These are phyloP conservation scores for Hypoxylon rubiginosum DNA, from an alignment of 2,329 filamentous ascomycete genomes.

Conservation along the genomic window DNA sequence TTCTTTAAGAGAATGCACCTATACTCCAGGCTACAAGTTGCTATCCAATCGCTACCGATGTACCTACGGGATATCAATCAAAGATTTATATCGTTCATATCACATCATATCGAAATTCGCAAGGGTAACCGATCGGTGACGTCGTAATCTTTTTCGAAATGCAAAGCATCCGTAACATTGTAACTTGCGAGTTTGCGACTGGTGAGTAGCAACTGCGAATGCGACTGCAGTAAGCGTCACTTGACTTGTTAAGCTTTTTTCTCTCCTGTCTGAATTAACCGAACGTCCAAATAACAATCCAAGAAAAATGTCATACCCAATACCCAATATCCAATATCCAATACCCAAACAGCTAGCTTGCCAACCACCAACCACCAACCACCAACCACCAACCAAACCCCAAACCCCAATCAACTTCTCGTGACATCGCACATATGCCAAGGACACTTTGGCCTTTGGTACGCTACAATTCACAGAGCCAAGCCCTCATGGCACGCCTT, in stretches of 20 bases:
- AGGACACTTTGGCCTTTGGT: slow-evolving; percentile 33
- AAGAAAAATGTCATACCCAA: slow-evolving; percentile 22
- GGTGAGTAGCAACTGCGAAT: slow-evolving; percentile 14
- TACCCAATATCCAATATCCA: too few species aligned
- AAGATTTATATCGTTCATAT: slow-evolving; percentile 7
- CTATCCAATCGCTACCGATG: neutral
- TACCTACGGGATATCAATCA: neutral
- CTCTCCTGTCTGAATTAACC: slow-evolving; percentile 25
- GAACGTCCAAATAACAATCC: slow-evolving; percentile 8
- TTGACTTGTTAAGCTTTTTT: slow-evolving; percentile 40
- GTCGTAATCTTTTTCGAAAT: slow-evolving; percentile 21
- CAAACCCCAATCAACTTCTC: slow-evolving; percentile 39
- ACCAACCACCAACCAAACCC: slow-evolving; percentile 35
- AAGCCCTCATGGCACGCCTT: slow-evolving; percentile 39
- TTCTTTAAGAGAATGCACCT: slow-evolving; percentile 2
- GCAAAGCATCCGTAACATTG: slow-evolving; percentile 1
- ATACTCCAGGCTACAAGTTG: neutral
- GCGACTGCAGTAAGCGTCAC: slow-evolving; percentile 38
- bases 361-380: neutral
- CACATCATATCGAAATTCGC: slow-evolving; percentile 10
- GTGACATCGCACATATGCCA: slow-evolving; percentile 45
- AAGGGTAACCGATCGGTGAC: slow-evolving; percentile 25
- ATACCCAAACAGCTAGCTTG: neutral
- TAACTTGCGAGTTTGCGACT: slow-evolving; percentile 2
- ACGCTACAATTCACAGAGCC: slow-evolving; percentile 37